Base-by-base conservation (phyloP, 192 early-diverging fungal species). In the Mortierella claussenii region DNA sequence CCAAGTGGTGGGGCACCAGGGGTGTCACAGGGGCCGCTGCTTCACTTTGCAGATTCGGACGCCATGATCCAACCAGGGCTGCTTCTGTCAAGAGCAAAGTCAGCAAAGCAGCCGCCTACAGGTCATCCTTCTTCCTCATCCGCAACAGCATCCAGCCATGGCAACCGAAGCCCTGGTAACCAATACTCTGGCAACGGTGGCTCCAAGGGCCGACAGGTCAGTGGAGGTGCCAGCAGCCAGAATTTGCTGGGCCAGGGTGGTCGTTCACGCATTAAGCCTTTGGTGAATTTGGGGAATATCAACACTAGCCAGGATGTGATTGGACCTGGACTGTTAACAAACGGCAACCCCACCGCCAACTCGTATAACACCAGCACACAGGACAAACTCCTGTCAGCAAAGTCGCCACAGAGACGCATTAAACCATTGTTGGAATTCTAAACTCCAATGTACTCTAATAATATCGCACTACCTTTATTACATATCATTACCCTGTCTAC, bases 41-140 rank as follows among this genome's bases (percentile, higher is more conserved):
- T 76, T 2, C 59, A 76, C 4, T 76, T 76, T 44, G 64, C 45
- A 11, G 52, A 67, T 43, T 42, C 52, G 18, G 45, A 76, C 50
- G 73, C 65, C n/a, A 66, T 67, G 73, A 76, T 76, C 31, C 57
- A 76, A 32, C 73, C 73, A 20, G 73, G 73, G 3, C 13, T 76
- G 30, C 33, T 76, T n/a, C 73, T 67, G 23, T 55, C 65, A 27
- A 45, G 73, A 45, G 57, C 64, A 15, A 53, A 43, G 17, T 60
- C 71, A 15, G 33, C 56, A 23, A 75, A 75, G 23, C 61, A 65
- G 40, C 33, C n/a, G n/a, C n/a, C n/a, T n/a, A n/a, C 32, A 24
- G 47, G 56, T 6, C 2, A 28, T 6, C 18, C 6, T 21, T 24
- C 36, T 13, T 32, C 15, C 26, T 28, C 36, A 24, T 27, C 27